Evolutionary conservation across 805 yeast species (phyloP).

Genomic region (Candida endomychidarum): DNA sequence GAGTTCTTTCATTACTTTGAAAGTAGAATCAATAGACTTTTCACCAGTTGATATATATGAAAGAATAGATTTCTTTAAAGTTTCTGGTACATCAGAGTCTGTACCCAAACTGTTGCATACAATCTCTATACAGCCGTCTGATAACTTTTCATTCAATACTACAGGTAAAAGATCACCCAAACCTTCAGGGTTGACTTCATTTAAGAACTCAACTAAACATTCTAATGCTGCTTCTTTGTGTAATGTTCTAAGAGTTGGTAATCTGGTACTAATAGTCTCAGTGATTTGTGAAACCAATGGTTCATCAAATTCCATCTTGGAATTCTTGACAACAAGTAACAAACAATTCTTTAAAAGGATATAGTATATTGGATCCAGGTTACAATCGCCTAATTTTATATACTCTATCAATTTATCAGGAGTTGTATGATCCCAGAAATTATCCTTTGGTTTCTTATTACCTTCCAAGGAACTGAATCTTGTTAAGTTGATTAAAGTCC

Average conservation of each 20-base stretch:
- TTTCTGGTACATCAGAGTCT: not conserved
- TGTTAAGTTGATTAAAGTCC: conserved; percentile 45
- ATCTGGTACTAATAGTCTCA: conserved; percentile 19
- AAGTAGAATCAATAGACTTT: not conserved
- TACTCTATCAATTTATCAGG: conserved; percentile 46
- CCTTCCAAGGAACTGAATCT: conserved; percentile 19
- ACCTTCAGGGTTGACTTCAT: conserved; percentile 3
- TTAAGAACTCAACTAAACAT: conserved; percentile 16
- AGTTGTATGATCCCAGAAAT: conserved; percentile 50
- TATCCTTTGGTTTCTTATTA: conserved; percentile 38
- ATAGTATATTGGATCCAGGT: conserved; percentile 54
- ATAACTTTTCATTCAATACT: not conserved
- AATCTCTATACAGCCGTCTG: conserved; percentile 1
- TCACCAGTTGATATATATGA: conserved; percentile 6
- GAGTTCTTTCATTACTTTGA: not conserved
- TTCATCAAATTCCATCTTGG: conserved; percentile 8
- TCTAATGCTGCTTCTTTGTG: conserved; percentile 21
- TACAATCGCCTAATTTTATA: conserved; percentile 53
- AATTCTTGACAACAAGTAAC: conserved; percentile 1
- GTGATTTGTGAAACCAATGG: conserved; percentile 3
- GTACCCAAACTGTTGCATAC: no score
- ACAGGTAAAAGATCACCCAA: conserved; percentile 13
- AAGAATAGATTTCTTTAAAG: not conserved
- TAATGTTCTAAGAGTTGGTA: conserved; percentile 16
- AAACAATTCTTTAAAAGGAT: conserved; percentile 24